phyloP scores from a whole-genome alignment of 495 filamentous ascomycete species.

The Aspergillus sclerotioniger region DNA sequence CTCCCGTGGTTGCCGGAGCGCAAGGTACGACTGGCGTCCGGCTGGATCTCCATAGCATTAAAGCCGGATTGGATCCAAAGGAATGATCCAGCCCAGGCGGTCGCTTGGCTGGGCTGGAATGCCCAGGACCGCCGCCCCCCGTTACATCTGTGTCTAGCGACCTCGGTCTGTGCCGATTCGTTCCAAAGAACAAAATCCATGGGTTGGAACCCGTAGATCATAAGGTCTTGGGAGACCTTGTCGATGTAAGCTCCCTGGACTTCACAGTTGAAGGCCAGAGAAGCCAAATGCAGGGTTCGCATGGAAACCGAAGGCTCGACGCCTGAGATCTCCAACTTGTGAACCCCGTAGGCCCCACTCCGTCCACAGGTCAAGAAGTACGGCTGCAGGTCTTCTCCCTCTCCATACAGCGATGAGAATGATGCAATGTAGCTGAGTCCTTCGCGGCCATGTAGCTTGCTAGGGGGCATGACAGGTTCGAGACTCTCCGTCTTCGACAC shows the following conservation, averaged over 20 bases:
- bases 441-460: constrained; percentile 56
- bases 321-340: constrained; percentile 24
- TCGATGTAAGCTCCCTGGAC: constrained; percentile 68
- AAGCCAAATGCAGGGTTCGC: constrained; percentile 48
- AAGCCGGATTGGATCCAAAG: constrained; percentile 52
- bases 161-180: constrained; percentile 60
- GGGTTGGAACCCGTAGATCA: constrained; percentile 77
- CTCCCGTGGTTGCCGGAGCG: constrained; percentile 76
- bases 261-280: constrained; percentile 62
- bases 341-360: constrained; percentile 69
- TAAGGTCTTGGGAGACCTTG: constrained; percentile 44
- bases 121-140: constrained; percentile 75
- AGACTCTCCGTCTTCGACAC: constrained; percentile 20
- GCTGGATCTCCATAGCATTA: constrained; percentile 47
- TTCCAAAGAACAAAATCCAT: constrained; percentile 79
- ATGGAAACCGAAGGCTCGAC: constrained; percentile 23
- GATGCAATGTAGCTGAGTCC: constrained; percentile 64
- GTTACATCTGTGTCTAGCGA: constrained; percentile 72
- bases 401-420: constrained; percentile 22
- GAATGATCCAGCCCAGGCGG: constrained; percentile 35
- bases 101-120: constrained; percentile 37
- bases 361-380: constrained; percentile 64
- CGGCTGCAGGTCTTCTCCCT: constrained; percentile 13
- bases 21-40: constrained; percentile 51
- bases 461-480: constrained; percentile 24